phyloP scores from a whole-genome alignment of 2,329 filamentous ascomycete genomes.

The Aspergillus carbonarius region DNA sequence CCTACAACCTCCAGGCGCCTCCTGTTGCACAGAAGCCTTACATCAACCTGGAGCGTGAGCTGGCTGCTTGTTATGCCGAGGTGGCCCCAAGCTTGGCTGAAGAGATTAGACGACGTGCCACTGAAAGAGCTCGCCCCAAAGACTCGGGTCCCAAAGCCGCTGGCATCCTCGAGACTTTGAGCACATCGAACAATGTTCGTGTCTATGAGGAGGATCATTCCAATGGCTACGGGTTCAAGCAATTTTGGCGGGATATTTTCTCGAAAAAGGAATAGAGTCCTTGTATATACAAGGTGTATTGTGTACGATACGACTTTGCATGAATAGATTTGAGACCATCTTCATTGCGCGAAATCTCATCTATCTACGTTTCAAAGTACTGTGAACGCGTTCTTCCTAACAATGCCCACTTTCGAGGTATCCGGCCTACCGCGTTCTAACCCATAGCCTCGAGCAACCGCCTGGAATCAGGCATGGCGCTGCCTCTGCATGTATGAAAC shows the following conservation, averaged over 20 bases:
- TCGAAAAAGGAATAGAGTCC: slow-evolving; percentile 21
- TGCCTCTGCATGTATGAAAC: background rate
- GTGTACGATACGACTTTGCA: slow-evolving; percentile 4
- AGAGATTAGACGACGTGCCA: slow-evolving; percentile 70
- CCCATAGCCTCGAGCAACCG: too few relatives aligned
- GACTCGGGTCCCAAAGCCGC: slow-evolving; percentile 31
- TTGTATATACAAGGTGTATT: slow-evolving; percentile 1
- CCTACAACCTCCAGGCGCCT: slow-evolving; percentile 94
- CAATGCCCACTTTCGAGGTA: background rate
- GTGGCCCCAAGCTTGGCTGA: slow-evolving; percentile 73
- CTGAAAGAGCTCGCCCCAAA: slow-evolving; percentile 39
- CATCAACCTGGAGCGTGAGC: slow-evolving; percentile 77
- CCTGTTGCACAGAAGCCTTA: slow-evolving; percentile 92
- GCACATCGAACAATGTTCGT: slow-evolving; percentile 47
- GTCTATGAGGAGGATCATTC: slow-evolving; percentile 73
- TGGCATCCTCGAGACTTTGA: slow-evolving; percentile 63
- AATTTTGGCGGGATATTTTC: slow-evolving; percentile 87
- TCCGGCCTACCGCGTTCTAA: background rate
- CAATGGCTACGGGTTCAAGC: slow-evolving; percentile 75
- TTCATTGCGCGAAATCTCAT: background rate
- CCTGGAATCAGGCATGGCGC: background rate
- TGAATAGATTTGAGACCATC: background rate
- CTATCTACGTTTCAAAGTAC: background rate
- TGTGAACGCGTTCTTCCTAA: background rate
- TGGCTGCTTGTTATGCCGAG: slow-evolving; percentile 78